Percentiles rank a stretch among this genome's conserved stretches.
Conservation (phyloP, 306 rosid genomes). For the Ammopiptanthus mongolicus region DNA sequence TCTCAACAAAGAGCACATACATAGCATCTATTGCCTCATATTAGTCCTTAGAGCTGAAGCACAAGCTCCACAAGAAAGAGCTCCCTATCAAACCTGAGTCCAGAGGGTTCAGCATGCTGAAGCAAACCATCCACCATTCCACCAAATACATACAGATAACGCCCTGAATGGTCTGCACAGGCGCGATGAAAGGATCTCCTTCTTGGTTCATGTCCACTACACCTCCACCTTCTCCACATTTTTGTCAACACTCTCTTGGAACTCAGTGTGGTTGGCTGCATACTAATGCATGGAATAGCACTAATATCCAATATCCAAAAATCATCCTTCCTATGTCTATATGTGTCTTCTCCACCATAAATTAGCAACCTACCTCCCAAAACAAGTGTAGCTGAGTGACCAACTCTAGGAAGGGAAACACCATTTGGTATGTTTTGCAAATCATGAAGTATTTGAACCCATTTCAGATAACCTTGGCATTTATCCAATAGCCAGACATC, state of each 20-base stretch:
- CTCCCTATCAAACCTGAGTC: conserved; percentile 73
- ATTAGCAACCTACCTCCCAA: conserved; percentile 77
- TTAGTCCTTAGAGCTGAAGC: conserved; percentile 42
- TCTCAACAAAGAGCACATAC: not conserved
- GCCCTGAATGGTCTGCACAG: conserved; percentile 63
- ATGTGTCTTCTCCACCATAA: conserved; percentile 84
- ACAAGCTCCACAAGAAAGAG: conserved; percentile 72
- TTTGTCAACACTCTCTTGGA: conserved; percentile 39
- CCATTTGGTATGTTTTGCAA: conserved; percentile 54
- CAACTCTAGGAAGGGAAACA: conserved; percentile 79
- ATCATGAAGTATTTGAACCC: conserved; percentile 67
- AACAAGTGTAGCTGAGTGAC: conserved; percentile 78
- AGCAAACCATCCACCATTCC: conserved; percentile 77
- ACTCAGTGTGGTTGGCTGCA: conserved; percentile 34
- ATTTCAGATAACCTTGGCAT: conserved; percentile 33
- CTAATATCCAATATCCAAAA: conserved; percentile 76
- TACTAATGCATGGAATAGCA: conserved; percentile 29
- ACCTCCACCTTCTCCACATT: conserved; percentile 65
- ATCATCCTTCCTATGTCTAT: conserved; percentile 69
- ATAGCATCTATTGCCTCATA: not conserved
- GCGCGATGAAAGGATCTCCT: conserved; percentile 81
- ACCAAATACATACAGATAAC: conserved; percentile 64
- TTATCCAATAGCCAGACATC: conserved; percentile 82
- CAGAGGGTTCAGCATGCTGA: conserved; percentile 46
- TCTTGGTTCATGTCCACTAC: conserved; percentile 40